These are phyloP conservation scores for Talaromyces funiculosus DNA, from an alignment of 2,329 filamentous ascomycete species.

Conservation along the genomic window DNA sequence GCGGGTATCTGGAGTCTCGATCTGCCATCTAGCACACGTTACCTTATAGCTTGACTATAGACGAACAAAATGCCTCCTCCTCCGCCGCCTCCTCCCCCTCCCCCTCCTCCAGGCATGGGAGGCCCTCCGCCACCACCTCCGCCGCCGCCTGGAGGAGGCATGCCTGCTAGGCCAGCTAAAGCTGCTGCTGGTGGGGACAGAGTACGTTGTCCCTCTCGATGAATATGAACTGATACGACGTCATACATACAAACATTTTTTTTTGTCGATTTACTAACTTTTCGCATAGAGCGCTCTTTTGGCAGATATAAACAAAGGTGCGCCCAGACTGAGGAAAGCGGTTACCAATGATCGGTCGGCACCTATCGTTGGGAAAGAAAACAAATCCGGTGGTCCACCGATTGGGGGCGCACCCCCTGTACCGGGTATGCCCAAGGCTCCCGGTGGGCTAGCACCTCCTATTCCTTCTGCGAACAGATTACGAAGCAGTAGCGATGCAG, in stretches of 20 bases:
- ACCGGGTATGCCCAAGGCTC: slow-evolving; percentile 57
- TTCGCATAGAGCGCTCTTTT: slow-evolving; percentile 69
- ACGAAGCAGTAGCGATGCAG: slow-evolving; percentile 73
- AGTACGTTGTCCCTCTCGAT: slow-evolving; percentile 46
- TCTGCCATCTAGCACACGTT: not conserved
- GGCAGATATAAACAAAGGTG: slow-evolving; percentile 79
- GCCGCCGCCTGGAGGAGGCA: slow-evolving; percentile 48
- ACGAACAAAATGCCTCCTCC: slow-evolving; percentile 38
- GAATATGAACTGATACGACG: not conserved
- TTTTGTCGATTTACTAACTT: not conserved
- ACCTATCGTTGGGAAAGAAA: slow-evolving; percentile 58
- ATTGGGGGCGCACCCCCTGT: slow-evolving; percentile 75
- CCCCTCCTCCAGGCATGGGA: slow-evolving; percentile 54
- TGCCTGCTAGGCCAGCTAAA: slow-evolving; percentile 55
- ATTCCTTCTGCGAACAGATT: slow-evolving; percentile 60
- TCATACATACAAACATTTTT: not conserved
- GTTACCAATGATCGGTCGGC: slow-evolving; percentile 90
- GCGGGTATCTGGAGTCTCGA: slow-evolving; percentile 11
- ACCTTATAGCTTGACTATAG: slow-evolving; percentile 13
- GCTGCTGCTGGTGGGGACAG: slow-evolving; percentile 50
- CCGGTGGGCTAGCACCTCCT: slow-evolving; percentile 65
- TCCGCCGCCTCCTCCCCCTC: slow-evolving; percentile 65
- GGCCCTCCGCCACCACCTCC: slow-evolving; percentile 60
- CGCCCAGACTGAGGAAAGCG: slow-evolving; percentile 66
- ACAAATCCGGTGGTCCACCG: slow-evolving; percentile 53